A percentile compares a stretch with the other conserved stretches of the same genome.
phyloP scores from a whole-genome alignment of 1,284 basidiomycete genomes.

The Sporisorium scitamineum region DNA sequence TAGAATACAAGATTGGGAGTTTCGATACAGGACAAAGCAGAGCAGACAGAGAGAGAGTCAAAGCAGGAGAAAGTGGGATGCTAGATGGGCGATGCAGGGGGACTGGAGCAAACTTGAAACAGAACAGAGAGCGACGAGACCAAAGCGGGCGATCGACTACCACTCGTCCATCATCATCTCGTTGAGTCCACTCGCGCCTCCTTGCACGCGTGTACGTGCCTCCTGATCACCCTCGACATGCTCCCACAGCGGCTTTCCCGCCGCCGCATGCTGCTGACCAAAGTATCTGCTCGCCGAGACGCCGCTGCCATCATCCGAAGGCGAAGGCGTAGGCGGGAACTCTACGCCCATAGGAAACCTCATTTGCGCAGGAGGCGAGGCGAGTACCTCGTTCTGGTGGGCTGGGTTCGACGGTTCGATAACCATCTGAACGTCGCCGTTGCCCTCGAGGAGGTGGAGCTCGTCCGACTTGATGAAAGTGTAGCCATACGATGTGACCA shows the following conservation, averaged over 20 bases:
- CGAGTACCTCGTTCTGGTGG: conserved; percentile 36
- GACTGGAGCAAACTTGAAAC: background rate
- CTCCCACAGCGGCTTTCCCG: conserved; percentile 40
- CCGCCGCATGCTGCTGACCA: conserved; percentile 20
- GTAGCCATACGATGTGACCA: conserved; percentile 52
- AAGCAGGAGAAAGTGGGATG: background rate
- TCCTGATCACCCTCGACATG: conserved; percentile 44
- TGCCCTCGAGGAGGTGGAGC: conserved; percentile 43
- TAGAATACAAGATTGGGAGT: background rate
- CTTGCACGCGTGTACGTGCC: conserved; percentile 18
- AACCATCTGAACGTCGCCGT: conserved; percentile 51
- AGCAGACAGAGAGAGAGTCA: too few relatives aligned
- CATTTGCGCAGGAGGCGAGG: conserved; percentile 40
- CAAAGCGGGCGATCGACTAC: conserved; percentile 11
- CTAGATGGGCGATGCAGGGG: background rate
- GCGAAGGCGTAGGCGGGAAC: conserved; percentile 47
- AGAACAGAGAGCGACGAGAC: background rate
- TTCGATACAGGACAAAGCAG: background rate
- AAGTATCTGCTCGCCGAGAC: conserved; percentile 24
- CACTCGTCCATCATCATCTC: conserved; percentile 57
- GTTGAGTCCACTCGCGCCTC: conserved; percentile 21
- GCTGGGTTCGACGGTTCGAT: conserved; percentile 27
- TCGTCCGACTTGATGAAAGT: conserved; percentile 51
- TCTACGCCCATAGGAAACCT: conserved; percentile 43
- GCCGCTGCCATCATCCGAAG: conserved; percentile 41